Evolutionary conservation across 352 stramenopile genomes (phyloP).

Genomic region (Phytophthora meadii): DNA sequence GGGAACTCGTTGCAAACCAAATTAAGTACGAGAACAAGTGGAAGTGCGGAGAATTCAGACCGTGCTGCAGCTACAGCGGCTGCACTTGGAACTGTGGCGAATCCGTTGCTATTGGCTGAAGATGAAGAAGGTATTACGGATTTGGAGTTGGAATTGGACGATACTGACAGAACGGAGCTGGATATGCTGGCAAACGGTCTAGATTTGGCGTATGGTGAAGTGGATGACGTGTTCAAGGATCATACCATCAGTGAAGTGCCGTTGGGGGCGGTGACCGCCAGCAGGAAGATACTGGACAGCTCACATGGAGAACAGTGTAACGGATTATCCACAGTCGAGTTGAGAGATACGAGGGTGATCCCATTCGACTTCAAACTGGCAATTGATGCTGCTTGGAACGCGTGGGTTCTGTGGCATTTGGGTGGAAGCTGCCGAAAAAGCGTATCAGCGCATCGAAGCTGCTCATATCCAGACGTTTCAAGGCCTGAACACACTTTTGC

Average conservation of each 20-base stretch:
- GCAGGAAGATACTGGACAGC: constrained; percentile 22
- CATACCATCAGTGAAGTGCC: constrained; percentile 8
- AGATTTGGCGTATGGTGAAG: constrained; percentile 26
- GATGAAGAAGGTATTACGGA: constrained; percentile 37
- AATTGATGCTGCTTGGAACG: constrained; percentile 43
- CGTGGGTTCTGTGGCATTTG: constrained; percentile 45
- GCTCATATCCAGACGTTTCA: constrained; percentile 37
- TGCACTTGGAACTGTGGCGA: constrained; percentile 19
- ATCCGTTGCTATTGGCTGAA: constrained; percentile 27
- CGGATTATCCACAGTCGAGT: constrained; percentile 17
- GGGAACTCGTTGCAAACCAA: constrained; percentile 24
- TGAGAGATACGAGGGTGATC: constrained; percentile 37
- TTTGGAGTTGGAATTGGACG: constrained; percentile 31
- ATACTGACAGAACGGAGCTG: constrained; percentile 31
- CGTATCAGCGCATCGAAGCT: constrained; percentile 35
- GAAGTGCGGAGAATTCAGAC: constrained; percentile 3
- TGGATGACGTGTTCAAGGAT: constrained; percentile 31
- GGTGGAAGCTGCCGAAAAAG: constrained; percentile 40
- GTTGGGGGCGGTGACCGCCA: constrained; percentile 12
- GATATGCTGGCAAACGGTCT: constrained; percentile 37
- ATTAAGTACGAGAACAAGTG: constrained; percentile 10
- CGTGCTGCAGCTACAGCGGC: constrained; percentile 12
- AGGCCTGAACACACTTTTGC: constrained; percentile 43
- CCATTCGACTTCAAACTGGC: constrained; percentile 39
- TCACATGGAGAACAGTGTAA: constrained; percentile 1